A percentile compares a stretch with the other conserved stretches of the same genome.
Evolutionary conservation across 164 flowering plant genomes (phyloP).

Genomic region (Vitis labrusca): DNA sequence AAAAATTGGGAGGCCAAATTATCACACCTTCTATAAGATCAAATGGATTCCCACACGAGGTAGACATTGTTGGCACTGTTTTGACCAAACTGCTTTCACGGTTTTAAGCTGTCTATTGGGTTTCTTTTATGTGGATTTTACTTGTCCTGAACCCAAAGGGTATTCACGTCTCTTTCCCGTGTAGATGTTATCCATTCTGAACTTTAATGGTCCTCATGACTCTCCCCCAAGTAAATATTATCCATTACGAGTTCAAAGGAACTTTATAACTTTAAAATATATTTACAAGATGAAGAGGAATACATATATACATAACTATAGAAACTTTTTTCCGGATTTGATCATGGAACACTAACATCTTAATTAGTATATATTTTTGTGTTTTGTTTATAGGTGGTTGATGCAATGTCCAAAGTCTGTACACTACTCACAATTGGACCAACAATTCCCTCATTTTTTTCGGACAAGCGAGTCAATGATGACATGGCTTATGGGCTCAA

Average conservation of each 20-base stretch:
- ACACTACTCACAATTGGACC: constrained; percentile 26
- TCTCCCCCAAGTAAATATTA: not conserved
- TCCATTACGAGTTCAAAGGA: too few species aligned
- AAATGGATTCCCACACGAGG: too few species aligned
- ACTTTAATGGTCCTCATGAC: not conserved
- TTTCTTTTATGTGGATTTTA: too few species aligned
- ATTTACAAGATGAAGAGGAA: too few species aligned
- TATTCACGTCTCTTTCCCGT: not conserved
- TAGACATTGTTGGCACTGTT: too few species aligned
- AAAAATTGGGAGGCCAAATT: too few species aligned
- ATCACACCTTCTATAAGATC: too few species aligned
- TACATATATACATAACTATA: too few species aligned
- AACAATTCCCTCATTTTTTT: constrained; percentile 27
- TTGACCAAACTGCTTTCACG: too few species aligned
- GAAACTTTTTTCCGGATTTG: not conserved
- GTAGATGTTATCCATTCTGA: not conserved
- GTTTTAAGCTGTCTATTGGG: too few species aligned
- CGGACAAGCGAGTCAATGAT: constrained; percentile 19
- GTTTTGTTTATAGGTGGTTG: constrained; percentile 13
- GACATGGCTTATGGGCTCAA: constrained; percentile 21
- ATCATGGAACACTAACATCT: not conserved
- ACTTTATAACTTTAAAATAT: too few species aligned
- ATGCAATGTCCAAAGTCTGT: constrained; percentile 17
- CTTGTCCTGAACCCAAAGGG: constrained; percentile 14
- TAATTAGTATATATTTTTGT: not conserved